phyloP scores from a whole-genome alignment of 2,329 filamentous ascomycete species.

The Diaporthe ampelina region DNA sequence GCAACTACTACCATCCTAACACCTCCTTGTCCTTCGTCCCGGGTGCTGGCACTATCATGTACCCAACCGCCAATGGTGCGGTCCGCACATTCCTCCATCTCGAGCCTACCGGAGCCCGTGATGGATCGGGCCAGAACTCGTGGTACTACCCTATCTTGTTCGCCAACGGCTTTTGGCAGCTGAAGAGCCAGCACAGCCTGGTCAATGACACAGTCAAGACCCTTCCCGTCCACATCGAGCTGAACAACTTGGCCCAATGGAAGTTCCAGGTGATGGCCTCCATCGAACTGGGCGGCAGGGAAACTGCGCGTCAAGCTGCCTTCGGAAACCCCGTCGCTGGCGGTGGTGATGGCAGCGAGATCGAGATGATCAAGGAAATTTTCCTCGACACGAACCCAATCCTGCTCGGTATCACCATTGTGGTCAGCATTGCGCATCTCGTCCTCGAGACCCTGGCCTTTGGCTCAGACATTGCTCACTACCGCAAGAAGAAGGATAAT shows the following conservation, averaged over 20 bases:
- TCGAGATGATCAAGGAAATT: conserved; percentile 97
- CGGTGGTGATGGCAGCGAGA: conserved; percentile 90
- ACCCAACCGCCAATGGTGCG: conserved; percentile 77
- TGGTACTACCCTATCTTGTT: conserved; percentile 96
- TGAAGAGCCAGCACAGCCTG: conserved; percentile 90
- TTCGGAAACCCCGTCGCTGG: conserved; percentile 79
- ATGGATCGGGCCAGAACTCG: conserved; percentile 85
- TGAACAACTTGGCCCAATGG: conserved; percentile 88
- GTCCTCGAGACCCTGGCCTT: conserved; percentile 96
- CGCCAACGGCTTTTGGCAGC: conserved; percentile 97
- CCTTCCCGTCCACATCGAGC: conserved; percentile 84
- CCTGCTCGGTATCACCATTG: conserved; percentile 84
- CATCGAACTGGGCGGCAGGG: conserved; percentile 89
- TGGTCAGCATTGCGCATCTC: conserved; percentile 92
- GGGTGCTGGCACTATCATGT: conserved; percentile 79
- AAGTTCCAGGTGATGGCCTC: conserved; percentile 89
- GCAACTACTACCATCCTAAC: conserved; percentile 95
- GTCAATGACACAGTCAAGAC: conserved; percentile 90
- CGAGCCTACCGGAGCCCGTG: conserved; percentile 84
- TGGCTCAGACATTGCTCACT: conserved; percentile 97
- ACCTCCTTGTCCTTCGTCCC: conserved; percentile 91
- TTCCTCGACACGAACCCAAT: conserved; percentile 95
- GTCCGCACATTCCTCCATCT: conserved; percentile 83
- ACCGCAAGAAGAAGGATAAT: conserved; percentile 99
- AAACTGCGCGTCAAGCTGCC: conserved; percentile 83